Evolutionary conservation across 768 basidiomycete genomes (phyloP).

Genomic region (Termitomyces sp.): DNA sequence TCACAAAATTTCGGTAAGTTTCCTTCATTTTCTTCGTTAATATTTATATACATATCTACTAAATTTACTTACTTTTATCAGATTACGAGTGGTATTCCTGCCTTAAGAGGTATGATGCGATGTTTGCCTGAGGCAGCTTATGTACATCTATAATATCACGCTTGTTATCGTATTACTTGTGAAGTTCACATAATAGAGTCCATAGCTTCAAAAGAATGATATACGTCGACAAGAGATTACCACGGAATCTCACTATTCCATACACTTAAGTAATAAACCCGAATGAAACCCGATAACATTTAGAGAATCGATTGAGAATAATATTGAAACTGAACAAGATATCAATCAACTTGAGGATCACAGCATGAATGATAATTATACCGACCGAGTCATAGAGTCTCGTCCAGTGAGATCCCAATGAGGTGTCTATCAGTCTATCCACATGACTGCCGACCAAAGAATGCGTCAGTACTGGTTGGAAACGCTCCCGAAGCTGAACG

Average conservation of each 20-base stretch:
- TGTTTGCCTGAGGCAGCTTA: conserved; percentile 35
- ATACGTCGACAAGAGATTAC: conserved; percentile 2
- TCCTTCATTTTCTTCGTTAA: background rate
- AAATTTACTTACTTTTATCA: conserved; percentile 19
- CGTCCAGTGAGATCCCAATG: conserved; percentile 92
- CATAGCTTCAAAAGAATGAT: background rate
- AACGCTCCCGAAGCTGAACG: conserved; percentile 82
- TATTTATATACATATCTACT: too few species aligned
- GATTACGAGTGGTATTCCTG: conserved; percentile 90
- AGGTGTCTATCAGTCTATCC: conserved; percentile 86
- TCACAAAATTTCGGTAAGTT: conserved; percentile 67
- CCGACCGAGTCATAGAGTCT: conserved; percentile 95
- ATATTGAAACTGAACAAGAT: conserved; percentile 70
- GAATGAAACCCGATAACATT: background rate
- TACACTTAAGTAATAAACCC: background rate
- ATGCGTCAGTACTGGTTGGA: conserved; percentile 88
- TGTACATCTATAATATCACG: conserved; percentile 8
- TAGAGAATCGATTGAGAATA: conserved; percentile 85
- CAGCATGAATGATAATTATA: conserved; percentile 28
- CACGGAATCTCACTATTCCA: background rate
- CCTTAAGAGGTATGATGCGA: conserved; percentile 64
- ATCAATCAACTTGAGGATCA: background rate
- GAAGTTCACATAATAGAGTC: background rate
- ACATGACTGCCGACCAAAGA: conserved; percentile 80
- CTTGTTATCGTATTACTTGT: background rate